Base-by-base conservation (phyloP, 2,329 filamentous ascomycete genomes). In the Sclerotinia minor region DNA sequence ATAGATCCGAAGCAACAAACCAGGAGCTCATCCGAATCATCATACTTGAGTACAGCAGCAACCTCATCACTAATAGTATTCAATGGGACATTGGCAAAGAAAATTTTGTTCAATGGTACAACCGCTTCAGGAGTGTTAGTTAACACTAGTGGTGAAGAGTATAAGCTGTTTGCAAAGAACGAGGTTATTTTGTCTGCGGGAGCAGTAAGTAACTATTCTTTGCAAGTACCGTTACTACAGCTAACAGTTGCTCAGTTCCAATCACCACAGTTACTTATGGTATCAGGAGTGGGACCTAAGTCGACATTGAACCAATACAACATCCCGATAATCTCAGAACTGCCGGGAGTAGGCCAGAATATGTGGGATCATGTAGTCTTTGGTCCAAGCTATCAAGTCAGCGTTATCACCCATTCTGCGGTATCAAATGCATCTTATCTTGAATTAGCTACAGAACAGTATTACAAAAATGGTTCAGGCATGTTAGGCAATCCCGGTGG, bases 331-430 rank as follows among this genome's bases (percentile, higher is more conserved):
- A n/a, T 61, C 29, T 35, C 58, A 5, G 45, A 61, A 21, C 58
- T 49, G 19, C 29, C 58, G 0, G 83, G 83, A 1, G 83, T 85
- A 1, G 84, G 83, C 5, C 77, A 83, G 70, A 81, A 82, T 65
- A 78, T 85, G 55, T 60, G 35, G 55, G 38, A 41, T 41, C 64
- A 60, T 44, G 45, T 52, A 8, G 71, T 71, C 26, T 68, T 70
- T n/a, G 59, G 67, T 15, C 47, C 29, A 11, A 29, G 38, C 13
- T 68, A 68, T n/a, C 47, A 41, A 52, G 69, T 70, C 19, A 63
- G 65, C 41, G 45, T 65, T 17, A 24, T 45, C 9, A 70, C 69
- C 13, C 41, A 35, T 24, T 65, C 61, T 17, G n/a, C 38, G 7
- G 19, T 67, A 5, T 32, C 17, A 3, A 47, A 69, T 49, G 50